phyloP scores from a whole-genome alignment of 495 filamentous ascomycete species.

The Lichenothelia convexa region DNA sequence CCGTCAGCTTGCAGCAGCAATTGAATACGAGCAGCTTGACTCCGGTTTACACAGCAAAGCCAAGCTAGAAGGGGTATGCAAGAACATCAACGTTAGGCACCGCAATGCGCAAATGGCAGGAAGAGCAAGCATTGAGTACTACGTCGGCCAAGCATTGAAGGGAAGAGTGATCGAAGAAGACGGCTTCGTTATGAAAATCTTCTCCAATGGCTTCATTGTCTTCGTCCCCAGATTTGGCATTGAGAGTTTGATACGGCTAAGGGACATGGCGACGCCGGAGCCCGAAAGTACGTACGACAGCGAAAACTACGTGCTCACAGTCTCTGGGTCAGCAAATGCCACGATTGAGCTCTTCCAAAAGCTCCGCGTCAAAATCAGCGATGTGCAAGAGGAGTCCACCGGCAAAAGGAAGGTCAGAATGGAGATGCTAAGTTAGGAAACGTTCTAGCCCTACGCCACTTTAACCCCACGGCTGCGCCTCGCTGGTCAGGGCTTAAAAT shows the following conservation, averaged over 20 bases:
- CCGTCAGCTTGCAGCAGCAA: slow-evolving; percentile 84
- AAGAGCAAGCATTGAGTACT: slow-evolving; percentile 84
- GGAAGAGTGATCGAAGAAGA: slow-evolving; percentile 68
- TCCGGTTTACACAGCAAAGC: slow-evolving; percentile 55
- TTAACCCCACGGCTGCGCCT: no score
- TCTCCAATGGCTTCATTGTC: slow-evolving; percentile 90
- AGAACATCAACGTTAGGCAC: slow-evolving; percentile 94
- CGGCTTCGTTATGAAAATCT: slow-evolving; percentile 89
- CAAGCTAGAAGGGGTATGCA: slow-evolving; percentile 81
- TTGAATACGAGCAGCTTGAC: slow-evolving; percentile 72
- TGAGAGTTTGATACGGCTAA: slow-evolving; percentile 69
- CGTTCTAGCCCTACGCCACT: no score
- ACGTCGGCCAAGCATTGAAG: slow-evolving; percentile 89
- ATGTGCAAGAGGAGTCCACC: slow-evolving; percentile 79
- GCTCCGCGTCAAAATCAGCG: slow-evolving; percentile 70
- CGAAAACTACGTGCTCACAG: slow-evolving; percentile 57
- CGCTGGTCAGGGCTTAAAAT: no score
- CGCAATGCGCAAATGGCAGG: slow-evolving; percentile 93
- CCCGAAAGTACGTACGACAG: slow-evolving; percentile 60
- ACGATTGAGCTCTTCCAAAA: slow-evolving; percentile 73
- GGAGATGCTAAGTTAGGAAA: no score
- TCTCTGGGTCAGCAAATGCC: slow-evolving; percentile 35
- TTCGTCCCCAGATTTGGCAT: slow-evolving; percentile 92
- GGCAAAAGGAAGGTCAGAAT: slow-evolving; percentile 81
- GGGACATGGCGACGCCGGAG: slow-evolving; percentile 61